These are phyloP conservation scores for Aspergillus sp. DNA, from an alignment of 2,329 filamentous ascomycete species.

Conservation along the genomic window DNA sequence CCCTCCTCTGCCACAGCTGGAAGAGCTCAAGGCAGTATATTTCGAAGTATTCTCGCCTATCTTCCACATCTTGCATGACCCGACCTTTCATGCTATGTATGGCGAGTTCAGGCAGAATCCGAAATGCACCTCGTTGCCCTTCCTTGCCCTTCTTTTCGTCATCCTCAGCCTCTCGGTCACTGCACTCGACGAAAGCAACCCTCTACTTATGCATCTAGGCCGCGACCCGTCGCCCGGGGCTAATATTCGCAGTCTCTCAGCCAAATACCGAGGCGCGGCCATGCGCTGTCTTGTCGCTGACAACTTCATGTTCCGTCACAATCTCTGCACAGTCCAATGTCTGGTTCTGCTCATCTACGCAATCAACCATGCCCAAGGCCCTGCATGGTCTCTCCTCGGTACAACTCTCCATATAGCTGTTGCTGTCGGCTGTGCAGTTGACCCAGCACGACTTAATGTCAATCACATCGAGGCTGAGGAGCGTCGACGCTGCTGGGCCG, in stretches of 20 bases:
- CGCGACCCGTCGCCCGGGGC: conserved; percentile 17
- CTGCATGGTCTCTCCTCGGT: conserved; percentile 31
- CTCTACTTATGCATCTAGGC: conserved; percentile 25
- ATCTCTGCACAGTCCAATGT: conserved; percentile 28
- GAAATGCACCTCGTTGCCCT: conserved; percentile 21
- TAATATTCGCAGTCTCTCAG: conserved; percentile 23
- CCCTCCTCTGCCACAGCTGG: conserved; percentile 17
- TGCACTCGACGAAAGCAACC: conserved; percentile 20
- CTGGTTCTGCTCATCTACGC: conserved; percentile 33
- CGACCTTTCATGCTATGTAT: conserved; percentile 26
- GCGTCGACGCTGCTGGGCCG: conserved; percentile 30
- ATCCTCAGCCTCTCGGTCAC: conserved; percentile 25
- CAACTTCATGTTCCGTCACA: conserved; percentile 29
- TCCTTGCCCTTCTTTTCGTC: conserved; percentile 20
- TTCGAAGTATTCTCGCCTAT: conserved; percentile 13
- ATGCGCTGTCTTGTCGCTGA: conserved; percentile 34
- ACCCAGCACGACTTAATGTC: conserved; percentile 26
- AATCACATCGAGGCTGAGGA: conserved; percentile 25
- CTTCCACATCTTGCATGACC: conserved; percentile 32
- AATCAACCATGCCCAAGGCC: conserved; percentile 28
- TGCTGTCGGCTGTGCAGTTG: conserved; percentile 32
- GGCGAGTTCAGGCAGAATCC: conserved; percentile 20
- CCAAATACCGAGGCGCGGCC: conserved; percentile 25
- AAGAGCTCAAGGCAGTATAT: conserved; percentile 17
- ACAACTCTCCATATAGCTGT: conserved; percentile 29